These are phyloP conservation scores for Aspergillus sp. DNA, from an alignment of 2,329 filamentous ascomycete genomes.

Conservation along the genomic window DNA sequence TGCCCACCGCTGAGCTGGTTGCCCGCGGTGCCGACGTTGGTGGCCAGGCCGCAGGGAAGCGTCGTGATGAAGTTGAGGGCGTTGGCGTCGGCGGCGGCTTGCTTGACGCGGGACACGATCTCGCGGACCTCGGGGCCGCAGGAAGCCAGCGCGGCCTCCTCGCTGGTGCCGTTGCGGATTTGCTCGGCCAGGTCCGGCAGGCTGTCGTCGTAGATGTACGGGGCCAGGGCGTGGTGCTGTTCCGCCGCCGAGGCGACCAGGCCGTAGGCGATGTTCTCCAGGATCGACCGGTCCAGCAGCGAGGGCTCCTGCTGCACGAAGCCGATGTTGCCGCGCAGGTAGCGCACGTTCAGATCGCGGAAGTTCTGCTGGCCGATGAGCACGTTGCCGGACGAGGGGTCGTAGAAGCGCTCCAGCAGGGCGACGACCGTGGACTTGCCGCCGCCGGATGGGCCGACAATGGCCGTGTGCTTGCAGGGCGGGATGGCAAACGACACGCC, in stretches of 20 bases:
- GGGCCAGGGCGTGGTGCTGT: slow-evolving; percentile 17
- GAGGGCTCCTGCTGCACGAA: slow-evolving; percentile 47
- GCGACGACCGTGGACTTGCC: slow-evolving; percentile 44
- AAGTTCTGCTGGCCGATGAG: slow-evolving; percentile 23
- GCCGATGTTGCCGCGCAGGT: slow-evolving; percentile 27
- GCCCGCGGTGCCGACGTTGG: slow-evolving; percentile 28
- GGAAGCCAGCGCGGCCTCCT: slow-evolving; percentile 15
- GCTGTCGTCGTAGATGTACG: slow-evolving; percentile 17
- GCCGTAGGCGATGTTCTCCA: slow-evolving; percentile 48
- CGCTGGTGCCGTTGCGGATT: slow-evolving; percentile 16
- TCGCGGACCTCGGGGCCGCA: slow-evolving; percentile 18
- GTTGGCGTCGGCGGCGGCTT: slow-evolving; percentile 21
- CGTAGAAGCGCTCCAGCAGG: slow-evolving; percentile 32
- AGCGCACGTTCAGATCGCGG: slow-evolving; percentile 25
- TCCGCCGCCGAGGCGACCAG: slow-evolving; percentile 31
- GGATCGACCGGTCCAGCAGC: slow-evolving; percentile 44
- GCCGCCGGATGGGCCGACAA: slow-evolving; percentile 45
- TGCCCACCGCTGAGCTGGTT: slow-evolving; percentile 55
- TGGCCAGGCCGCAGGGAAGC: slow-evolving; percentile 18
- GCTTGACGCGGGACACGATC: slow-evolving; percentile 19
- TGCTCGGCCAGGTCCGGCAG: slow-evolving; percentile 19
- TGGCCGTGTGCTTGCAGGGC: slow-evolving; percentile 31
- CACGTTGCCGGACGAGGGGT: slow-evolving; percentile 25
- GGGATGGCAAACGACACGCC: slow-evolving; percentile 26
- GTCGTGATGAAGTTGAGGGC: slow-evolving; percentile 21